Evolutionary conservation across 1,139 yeast genomes (phyloP).

Genomic region (Magnusiomyces fungicola): DNA sequence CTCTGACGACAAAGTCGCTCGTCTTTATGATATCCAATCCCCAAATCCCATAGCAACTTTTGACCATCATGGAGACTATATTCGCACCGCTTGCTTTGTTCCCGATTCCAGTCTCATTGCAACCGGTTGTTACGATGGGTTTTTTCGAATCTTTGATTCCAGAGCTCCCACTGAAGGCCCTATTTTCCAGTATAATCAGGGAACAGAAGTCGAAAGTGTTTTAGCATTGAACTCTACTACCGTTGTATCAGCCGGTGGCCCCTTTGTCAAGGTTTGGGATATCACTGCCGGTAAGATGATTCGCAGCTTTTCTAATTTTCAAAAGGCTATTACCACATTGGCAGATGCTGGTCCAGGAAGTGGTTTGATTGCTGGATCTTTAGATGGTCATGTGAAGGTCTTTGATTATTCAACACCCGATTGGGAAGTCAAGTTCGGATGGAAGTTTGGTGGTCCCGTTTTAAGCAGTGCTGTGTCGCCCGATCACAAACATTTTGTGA

Average conservation of each 20-base stretch:
- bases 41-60: conserved; percentile 65
- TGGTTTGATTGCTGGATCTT: conserved; percentile 83
- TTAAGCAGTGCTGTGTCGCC: conserved; percentile 88
- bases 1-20: conserved; percentile 80
- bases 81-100: conserved; percentile 72
- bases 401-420: conserved; percentile 67
- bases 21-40: conserved; percentile 79
- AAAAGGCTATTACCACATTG: conserved; percentile 84
- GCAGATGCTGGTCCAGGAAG: conserved; percentile 46
- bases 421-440: conserved; percentile 92
- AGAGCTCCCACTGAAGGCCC: conserved; percentile 46
- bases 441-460: conserved; percentile 95
- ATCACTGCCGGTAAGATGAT: conserved; percentile 64
- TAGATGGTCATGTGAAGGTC: conserved; percentile 95
- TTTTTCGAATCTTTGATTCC: conserved; percentile 78
- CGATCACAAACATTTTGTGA: conserved; percentile 78
- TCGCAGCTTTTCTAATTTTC: conserved; percentile 68
- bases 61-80: conserved; percentile 79
- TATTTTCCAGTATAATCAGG: conserved; percentile 47
- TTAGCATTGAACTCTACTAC: conserved; percentile 74
- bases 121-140: conserved; percentile 94
- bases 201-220: conserved; percentile 84
- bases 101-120: conserved; percentile 70
- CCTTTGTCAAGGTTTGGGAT: conserved; percentile 87
- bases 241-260: conserved; percentile 77